Conservation (phyloP, 2,329 filamentous ascomycete genomes). For the Cadophora luteo-olivacea region DNA sequence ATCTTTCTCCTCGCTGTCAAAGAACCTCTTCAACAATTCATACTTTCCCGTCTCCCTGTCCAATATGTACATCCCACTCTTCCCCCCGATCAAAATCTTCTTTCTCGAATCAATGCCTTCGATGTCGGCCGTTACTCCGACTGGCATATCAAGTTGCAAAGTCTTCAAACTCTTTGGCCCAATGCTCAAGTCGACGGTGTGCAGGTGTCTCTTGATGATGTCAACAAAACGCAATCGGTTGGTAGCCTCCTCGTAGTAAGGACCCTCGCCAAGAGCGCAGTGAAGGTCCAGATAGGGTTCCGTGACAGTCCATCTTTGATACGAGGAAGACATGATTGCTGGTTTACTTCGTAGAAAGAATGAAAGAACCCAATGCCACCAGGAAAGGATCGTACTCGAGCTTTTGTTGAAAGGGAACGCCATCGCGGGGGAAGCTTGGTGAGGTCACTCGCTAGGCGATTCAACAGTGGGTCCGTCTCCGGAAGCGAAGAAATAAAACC, state of each 20-base stretch:
- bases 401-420: conserved; percentile 5
- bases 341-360: conserved; percentile 22
- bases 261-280: conserved; percentile 75
- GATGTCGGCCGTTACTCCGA: conserved; percentile 80
- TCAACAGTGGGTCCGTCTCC: not conserved
- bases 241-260: conserved; percentile 71
- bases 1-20: conserved; percentile 44
- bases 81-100: conserved; percentile 78
- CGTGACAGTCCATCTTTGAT: conserved; percentile 54
- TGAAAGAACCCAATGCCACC: conserved; percentile 29
- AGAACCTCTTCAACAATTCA: conserved; percentile 59
- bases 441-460: conserved; percentile 11
- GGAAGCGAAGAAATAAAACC: conserved; percentile 17
- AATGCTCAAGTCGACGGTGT: conserved; percentile 70
- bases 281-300: conserved; percentile 63
- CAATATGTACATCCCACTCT: conserved; percentile 81
- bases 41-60: conserved; percentile 65
- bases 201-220: conserved; percentile 78
- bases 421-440: conserved; percentile 15
- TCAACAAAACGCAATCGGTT: conserved; percentile 80
- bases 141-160: conserved; percentile 58
- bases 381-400: conserved; percentile 20
- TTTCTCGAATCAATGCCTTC: conserved; percentile 64
- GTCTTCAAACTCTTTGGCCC: conserved; percentile 51
- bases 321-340: conserved; percentile 18